Conservation (phyloP, 768 basidiomycete species). For the Tylopilus cervinicoccineus region DNA sequence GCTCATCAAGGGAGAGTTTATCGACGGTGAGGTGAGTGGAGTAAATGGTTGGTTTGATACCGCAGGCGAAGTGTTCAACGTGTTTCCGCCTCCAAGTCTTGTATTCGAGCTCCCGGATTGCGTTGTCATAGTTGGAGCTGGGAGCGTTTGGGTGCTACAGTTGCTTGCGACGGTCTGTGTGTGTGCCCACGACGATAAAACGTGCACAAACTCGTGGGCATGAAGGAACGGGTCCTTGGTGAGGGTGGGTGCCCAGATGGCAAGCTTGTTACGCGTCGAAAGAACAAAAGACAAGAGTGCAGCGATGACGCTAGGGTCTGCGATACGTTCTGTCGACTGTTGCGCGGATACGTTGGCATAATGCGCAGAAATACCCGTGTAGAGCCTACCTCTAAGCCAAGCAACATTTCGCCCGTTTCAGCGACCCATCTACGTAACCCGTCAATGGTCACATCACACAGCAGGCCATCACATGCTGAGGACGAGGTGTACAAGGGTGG, state of each 20-base stretch:
- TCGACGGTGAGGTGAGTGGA: conserved; percentile 1
- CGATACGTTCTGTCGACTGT: conserved; percentile 67
- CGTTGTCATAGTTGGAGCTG: conserved; percentile 26
- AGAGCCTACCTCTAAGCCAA: conserved; percentile 53
- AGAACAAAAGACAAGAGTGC: conserved; percentile 69
- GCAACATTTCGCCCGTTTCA: conserved; percentile 57
- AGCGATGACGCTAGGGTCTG: conserved; percentile 69
- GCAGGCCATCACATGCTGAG: conserved; percentile 53
- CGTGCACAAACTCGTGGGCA: conserved; percentile 52
- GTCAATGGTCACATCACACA: conserved; percentile 75
- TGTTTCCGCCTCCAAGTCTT: conserved; percentile 8
- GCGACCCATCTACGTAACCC: conserved; percentile 66
- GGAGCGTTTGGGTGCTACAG: conserved; percentile 23
- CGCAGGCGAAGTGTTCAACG: conserved; percentile 17
- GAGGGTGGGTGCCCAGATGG: conserved; percentile 43
- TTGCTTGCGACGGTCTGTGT: conserved; percentile 16
- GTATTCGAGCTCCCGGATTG: conserved; percentile 14
- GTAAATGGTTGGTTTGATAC: conserved; percentile 6
- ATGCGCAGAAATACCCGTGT: neutral
- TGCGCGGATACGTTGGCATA: neutral
- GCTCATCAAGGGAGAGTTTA: conserved; percentile 7
- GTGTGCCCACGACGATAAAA: conserved; percentile 36
- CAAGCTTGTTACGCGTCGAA: conserved; percentile 64
- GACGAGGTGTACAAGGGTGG: conserved; percentile 8
- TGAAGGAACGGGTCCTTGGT: conserved; percentile 81